These are phyloP conservation scores for Saccharomycopsis hybrid DNA, from an alignment of 1,139 yeast genomes.

Conservation along the genomic window DNA sequence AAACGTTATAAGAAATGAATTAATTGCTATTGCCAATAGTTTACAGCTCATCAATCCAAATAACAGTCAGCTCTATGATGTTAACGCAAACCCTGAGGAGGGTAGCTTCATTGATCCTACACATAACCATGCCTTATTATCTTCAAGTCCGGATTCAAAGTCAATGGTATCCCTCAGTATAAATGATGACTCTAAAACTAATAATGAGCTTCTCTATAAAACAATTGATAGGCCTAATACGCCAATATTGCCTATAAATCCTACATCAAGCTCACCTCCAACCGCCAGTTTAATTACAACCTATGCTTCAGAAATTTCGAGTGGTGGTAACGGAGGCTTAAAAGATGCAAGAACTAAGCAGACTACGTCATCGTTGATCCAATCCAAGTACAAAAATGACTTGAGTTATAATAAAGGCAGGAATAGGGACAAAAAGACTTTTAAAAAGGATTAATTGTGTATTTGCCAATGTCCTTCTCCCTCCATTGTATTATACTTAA, in stretches of 20 bases:
- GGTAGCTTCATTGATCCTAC: too few species aligned
- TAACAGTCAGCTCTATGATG: neutral
- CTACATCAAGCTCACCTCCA: constrained; percentile 12
- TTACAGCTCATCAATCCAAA: constrained; percentile 8
- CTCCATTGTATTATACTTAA: too few species aligned
- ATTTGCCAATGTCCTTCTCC: too few species aligned
- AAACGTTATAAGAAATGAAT: constrained; percentile 12
- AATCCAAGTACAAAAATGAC: neutral
- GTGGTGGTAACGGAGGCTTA: too few species aligned
- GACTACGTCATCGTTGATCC: neutral
- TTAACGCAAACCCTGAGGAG: neutral
- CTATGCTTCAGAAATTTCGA: constrained; percentile 16
- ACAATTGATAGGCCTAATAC: constrained; percentile 7
- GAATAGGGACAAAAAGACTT: neutral
- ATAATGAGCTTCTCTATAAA: too few species aligned
- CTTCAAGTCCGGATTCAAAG: neutral
- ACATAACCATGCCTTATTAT: neutral
- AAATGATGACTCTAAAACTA: neutral
- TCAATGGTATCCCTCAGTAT: constrained; percentile 4
- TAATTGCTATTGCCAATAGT: constrained; percentile 8
- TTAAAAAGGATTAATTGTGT: neutral
- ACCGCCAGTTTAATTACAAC: constrained; percentile 15
- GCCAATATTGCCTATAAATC: constrained; percentile 1
- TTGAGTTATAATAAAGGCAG: too few species aligned
- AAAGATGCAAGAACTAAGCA: too few species aligned